Evolutionary conservation across 176 grass and related monocot genomes (phyloP).

Genomic region (Carex myosuroides): DNA sequence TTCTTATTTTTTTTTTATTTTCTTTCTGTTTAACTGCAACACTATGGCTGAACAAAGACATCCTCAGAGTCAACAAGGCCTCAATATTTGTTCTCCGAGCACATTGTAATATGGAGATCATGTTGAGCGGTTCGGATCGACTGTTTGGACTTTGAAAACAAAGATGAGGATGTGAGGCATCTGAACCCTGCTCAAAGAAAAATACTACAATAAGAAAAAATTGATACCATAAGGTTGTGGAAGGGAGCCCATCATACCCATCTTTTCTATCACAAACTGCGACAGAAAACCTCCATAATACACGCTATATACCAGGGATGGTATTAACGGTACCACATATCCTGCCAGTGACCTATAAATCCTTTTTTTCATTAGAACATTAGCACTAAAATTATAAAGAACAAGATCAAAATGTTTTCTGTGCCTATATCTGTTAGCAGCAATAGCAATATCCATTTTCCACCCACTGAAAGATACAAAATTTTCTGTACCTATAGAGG

Average conservation of each 20-base stretch:
- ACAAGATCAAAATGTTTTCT: not conserved
- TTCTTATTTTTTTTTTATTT: not conserved
- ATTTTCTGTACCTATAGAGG: not conserved
- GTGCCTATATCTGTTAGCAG: not conserved
- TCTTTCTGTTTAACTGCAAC: not conserved
- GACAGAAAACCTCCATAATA: constrained; percentile 91
- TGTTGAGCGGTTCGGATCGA: too few relatives aligned
- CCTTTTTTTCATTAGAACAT: constrained; percentile 33
- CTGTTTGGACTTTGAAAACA: too few relatives aligned
- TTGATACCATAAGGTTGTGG: constrained; percentile 84
- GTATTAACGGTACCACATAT: constrained; percentile 68
- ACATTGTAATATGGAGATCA: too few relatives aligned
- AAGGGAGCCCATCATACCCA: constrained; percentile 99
- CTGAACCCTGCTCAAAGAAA: too few relatives aligned
- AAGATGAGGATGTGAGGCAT: too few relatives aligned
- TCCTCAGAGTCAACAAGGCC: not conserved
- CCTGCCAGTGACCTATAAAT: constrained; percentile 64
- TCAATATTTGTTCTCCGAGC: too few relatives aligned
- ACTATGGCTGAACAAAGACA: not conserved
- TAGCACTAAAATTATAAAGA: not conserved
- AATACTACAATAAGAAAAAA: constrained; percentile 24
- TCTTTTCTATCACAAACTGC: constrained; percentile 93
- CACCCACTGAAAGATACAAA: not conserved
- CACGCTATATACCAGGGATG: constrained; percentile 56
- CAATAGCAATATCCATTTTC: not conserved